Percentiles rank a stretch among this genome's conserved stretches.
Conservation (phyloP, 495 filamentous ascomycete genomes). For the Poronia punctata region DNA sequence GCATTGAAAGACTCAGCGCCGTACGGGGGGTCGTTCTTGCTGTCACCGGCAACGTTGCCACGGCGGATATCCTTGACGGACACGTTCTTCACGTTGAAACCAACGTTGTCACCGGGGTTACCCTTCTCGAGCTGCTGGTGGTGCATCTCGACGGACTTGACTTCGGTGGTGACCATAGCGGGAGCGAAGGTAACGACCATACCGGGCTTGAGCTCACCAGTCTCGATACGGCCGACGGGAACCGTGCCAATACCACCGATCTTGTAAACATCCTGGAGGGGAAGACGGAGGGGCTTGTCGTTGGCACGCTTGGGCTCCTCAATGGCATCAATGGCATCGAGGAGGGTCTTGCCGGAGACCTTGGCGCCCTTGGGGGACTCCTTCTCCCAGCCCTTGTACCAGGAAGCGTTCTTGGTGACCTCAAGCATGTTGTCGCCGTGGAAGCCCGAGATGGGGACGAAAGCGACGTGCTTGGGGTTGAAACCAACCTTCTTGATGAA, state of each 20-base stretch:
- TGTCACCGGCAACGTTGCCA: constrained; percentile 99
- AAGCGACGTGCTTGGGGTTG: constrained; percentile 97
- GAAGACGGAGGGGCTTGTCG: constrained; percentile 98
- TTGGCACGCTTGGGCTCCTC: constrained; percentile 88
- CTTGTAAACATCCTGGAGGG: constrained; percentile 99
- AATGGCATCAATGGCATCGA: constrained; percentile 97
- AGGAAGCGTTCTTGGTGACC: constrained; percentile 85
- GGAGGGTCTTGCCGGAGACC: constrained; percentile 89
- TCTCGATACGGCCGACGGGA: constrained; percentile 99
- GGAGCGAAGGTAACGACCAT: constrained; percentile 98
- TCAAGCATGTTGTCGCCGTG: constrained; percentile 99
- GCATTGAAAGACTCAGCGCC: constrained; percentile 92
- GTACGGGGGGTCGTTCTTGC: constrained; percentile 96
- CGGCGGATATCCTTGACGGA: constrained; percentile 99
- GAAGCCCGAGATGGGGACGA: constrained; percentile 99
- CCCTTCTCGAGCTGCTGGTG: constrained; percentile 98
- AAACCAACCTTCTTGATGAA: constrained; percentile 99
- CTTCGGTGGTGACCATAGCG: constrained; percentile 98
- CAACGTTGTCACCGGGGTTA: constrained; percentile 98
- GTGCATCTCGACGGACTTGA: constrained; percentile 99
- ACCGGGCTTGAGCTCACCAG: constrained; percentile 93
- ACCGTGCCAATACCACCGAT: constrained; percentile 99
- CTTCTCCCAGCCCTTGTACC: constrained; percentile 99
- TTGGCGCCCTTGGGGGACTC: constrained; percentile 85
- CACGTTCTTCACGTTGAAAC: constrained; percentile 99